A percentile compares a stretch with the other conserved stretches of the same genome.
Evolutionary conservation across 2,329 filamentous ascomycete genomes (phyloP).

Genomic region (Trichoderma sp.): DNA sequence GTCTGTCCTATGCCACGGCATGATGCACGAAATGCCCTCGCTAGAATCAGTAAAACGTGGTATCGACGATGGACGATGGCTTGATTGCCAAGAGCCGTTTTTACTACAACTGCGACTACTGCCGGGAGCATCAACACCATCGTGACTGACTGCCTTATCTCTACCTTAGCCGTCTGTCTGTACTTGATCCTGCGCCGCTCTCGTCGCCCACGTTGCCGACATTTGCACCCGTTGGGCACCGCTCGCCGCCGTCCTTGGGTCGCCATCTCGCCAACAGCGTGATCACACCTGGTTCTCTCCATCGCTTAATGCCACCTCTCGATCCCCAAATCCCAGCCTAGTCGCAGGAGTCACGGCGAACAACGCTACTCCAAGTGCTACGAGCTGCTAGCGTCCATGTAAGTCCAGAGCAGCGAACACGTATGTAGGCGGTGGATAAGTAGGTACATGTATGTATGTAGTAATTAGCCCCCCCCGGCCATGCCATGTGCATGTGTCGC

Average conservation of each 20-base stretch:
- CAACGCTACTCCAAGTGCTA: not conserved
- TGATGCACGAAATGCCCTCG: not conserved
- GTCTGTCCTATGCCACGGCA: not conserved
- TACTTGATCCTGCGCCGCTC: not conserved
- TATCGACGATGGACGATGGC: not conserved
- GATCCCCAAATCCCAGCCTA: not conserved
- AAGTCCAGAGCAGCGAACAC: conserved; percentile 1
- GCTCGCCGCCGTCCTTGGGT: not conserved
- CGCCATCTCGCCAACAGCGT: not conserved
- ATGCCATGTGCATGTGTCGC: not conserved
- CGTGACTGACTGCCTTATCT: not conserved
- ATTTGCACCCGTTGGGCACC: conserved; percentile 4
- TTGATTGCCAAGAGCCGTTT: not conserved
- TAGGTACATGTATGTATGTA: too few species aligned
- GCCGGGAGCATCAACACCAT: not conserved
- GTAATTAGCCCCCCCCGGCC: not conserved
- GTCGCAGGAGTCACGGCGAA: not conserved
- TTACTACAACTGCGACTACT: not conserved
- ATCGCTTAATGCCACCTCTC: not conserved
- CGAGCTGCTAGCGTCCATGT: not conserved
- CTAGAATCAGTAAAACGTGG: not conserved
- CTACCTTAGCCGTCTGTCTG: not conserved
- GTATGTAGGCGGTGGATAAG: conserved; percentile 8
- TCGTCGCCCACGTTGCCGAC: not conserved
- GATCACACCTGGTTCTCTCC: not conserved